phyloP scores from a whole-genome alignment of 805 yeast species.

The Yamadazyma ubonensis region DNA sequence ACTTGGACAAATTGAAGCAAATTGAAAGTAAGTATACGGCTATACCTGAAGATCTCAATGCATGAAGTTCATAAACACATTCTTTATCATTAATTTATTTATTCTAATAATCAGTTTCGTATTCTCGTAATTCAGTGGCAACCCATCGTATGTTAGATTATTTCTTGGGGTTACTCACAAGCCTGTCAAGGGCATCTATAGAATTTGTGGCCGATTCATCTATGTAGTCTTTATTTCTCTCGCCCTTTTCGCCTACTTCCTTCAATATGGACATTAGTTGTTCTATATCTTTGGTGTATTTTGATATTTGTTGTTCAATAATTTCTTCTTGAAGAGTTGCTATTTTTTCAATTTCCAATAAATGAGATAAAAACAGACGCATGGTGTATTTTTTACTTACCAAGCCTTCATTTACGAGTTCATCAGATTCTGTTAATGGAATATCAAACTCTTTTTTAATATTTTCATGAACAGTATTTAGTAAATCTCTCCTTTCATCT shows the following conservation, averaged over 20 bases:
- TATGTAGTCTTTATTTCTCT: not conserved
- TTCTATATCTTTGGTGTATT: slow-evolving; percentile 8
- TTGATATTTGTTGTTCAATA: slow-evolving; percentile 12
- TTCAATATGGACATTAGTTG: slow-evolving; percentile 4
- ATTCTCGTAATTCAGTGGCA: too few relatives aligned
- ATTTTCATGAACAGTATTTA: slow-evolving; percentile 11
- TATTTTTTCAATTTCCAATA: slow-evolving; percentile 3
- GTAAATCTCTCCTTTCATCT: slow-evolving; percentile 5
- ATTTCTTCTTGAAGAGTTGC: slow-evolving; percentile 1
- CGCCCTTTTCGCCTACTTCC: slow-evolving; percentile 6
- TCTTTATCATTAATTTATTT: not conserved
- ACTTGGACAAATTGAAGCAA: slow-evolving; percentile 5
- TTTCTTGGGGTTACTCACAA: too few relatives aligned
- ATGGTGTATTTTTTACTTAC: slow-evolving; percentile 9
- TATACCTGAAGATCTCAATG: slow-evolving; percentile 1
- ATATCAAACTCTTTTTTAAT: slow-evolving; percentile 23
- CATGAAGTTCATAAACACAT: slow-evolving; percentile 1
- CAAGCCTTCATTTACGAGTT: slow-evolving; percentile 5
- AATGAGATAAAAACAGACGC: slow-evolving; percentile 5
- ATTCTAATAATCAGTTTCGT: not conserved
- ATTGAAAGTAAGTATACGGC: slow-evolving; percentile 5
- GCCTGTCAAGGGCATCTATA: slow-evolving; percentile 1
- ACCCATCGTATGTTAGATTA: too few relatives aligned
- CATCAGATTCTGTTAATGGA: slow-evolving; percentile 17
- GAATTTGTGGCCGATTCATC: not conserved